Base-by-base conservation (phyloP, 805 yeast species). In the Starmerella cellae region DNA sequence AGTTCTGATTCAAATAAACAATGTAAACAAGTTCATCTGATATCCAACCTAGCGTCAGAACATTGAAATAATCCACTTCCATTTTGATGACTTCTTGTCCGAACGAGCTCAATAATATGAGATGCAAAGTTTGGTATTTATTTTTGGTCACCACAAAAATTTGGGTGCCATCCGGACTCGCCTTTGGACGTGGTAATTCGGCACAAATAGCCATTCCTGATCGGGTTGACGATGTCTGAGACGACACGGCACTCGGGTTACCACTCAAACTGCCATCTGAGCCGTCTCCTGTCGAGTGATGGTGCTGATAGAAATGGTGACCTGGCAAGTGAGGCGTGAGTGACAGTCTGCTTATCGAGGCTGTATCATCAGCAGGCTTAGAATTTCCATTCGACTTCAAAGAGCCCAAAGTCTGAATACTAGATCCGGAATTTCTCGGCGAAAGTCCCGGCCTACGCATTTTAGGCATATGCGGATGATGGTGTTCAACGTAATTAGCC, bases 11-110 rank as follows among this genome's bases (percentile, higher is more conserved):
- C 38, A 50, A 28, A 38, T 48, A 48, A 13, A 48, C 52, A 23
- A 48, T 46, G 35, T 45, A 48, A 3, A 48, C 46, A 11, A 27
- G 8, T 21, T 48, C 52, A 21, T 46, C 42, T 16, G 45, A 20
- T 17, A 48, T 38, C 52, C 52, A 48, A 5, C 52, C 52, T 13
- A 47, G 27, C 9, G 48, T 48, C 36, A 46, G 32, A 11, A 48
- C 35, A n/a, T 43, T 44, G 13, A 50, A 5, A 20, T 46, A 47
- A 11, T 48, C 52, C 5, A 38, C 36, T 16, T 48, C 52, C 28
- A 34, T 23, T 5, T 43, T 31, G 3, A 48, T 22, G n/a, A 41
- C 5, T 35, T 48, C 52, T 32, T 48, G 46, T n/a, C 48, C 52
- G 32, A 38, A 47, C 32, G 43, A 37, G 37, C 41, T 38, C 17